These are phyloP conservation scores for Asterophora parasitica DNA, from an alignment of 768 basidiomycete species.

Conservation along the genomic window DNA sequence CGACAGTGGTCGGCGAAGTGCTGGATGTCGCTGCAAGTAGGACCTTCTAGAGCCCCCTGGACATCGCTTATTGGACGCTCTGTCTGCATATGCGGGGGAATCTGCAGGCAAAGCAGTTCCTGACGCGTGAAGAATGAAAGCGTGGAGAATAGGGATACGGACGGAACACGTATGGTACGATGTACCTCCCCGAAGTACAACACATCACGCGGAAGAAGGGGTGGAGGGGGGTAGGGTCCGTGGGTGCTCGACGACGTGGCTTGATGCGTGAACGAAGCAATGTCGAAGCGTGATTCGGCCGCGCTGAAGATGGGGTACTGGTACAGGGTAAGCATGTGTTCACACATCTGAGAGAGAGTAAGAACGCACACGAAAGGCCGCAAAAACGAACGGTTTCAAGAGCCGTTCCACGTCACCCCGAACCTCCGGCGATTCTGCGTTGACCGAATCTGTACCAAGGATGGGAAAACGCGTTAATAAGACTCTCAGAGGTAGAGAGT, in stretches of 20 bases:
- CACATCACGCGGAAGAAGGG: constrained; percentile 26
- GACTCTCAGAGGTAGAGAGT: not conserved
- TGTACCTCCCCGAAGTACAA: constrained; percentile 38
- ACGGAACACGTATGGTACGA: constrained; percentile 32
- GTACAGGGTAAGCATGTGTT: constrained; percentile 17
- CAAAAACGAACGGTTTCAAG: constrained; percentile 43
- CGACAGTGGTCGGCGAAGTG: constrained; percentile 37
- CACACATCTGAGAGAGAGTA: constrained; percentile 11
- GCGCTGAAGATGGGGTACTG: constrained; percentile 39
- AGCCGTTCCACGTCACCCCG: constrained; percentile 30
- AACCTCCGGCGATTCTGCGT: constrained; percentile 27
- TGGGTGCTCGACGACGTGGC: constrained; percentile 18
- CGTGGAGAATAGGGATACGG: constrained; percentile 41
- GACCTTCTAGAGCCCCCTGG: constrained; percentile 29
- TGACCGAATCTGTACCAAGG: constrained; percentile 23
- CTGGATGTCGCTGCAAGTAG: constrained; percentile 42
- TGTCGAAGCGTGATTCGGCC: constrained; percentile 30
- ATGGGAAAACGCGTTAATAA: constrained; percentile 4
- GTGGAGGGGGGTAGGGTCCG: constrained; percentile 25
- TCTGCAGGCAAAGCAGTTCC: constrained; percentile 28
- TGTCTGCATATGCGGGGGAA: constrained; percentile 35
- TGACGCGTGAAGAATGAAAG: constrained; percentile 42
- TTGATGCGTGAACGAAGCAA: constrained; percentile 10
- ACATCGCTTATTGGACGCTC: constrained; percentile 24
- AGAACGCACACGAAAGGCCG: constrained; percentile 43